Base-by-base conservation (phyloP, 208 protist genomes). In the Vickermania spadyakhi region DNA sequence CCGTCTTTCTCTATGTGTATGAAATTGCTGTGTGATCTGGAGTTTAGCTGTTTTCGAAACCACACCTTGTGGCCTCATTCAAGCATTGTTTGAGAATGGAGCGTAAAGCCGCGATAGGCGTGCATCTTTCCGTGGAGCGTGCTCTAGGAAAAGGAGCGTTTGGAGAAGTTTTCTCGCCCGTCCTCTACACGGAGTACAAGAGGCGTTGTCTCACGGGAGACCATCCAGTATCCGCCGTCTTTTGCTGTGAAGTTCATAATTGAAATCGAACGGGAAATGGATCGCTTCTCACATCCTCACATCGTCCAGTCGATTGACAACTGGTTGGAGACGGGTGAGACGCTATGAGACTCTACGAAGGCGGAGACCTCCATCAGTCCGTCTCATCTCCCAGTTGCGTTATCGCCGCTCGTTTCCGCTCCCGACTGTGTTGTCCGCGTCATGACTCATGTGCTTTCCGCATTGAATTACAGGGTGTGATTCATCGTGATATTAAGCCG, bases 401-500 rank as follows among this genome's bases (percentile, higher is more conserved):
- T 31, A 56, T 21, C 28, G 52, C 5, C 50, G 59, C 5, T 49
- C 64, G 53, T 54, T 62, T n/a, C 58, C 79, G 13, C 81, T 7
- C 56, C 73, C 23, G 73, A 79, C 5, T 28, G 85, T 41, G 68
- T 92, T 22, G 70, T 86, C 41, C 64, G 72, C 42, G 73, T 91
- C 26, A 93, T 96, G 74, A 64, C 77, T 26, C 83, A 96, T 41
- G 75, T 94, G 5, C 75, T 90, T 36, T 84, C 84, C 7, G 92
- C 86, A 0, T 72, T 97, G 27, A 87, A 95, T 68, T 95, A 90
- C 74, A 82, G 70, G 62, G 70, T 30, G 62, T 96, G 27, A 86
- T 96, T 50, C 92, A 97, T 66, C 75, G 92, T 21, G 92, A 97
- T 58, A 91, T 97, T 51, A 97, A 96, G 64, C 81, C 92, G 1